Conservation (phyloP, 2,329 filamentous ascomycete species). For the Lasiodiplodia citricola region DNA sequence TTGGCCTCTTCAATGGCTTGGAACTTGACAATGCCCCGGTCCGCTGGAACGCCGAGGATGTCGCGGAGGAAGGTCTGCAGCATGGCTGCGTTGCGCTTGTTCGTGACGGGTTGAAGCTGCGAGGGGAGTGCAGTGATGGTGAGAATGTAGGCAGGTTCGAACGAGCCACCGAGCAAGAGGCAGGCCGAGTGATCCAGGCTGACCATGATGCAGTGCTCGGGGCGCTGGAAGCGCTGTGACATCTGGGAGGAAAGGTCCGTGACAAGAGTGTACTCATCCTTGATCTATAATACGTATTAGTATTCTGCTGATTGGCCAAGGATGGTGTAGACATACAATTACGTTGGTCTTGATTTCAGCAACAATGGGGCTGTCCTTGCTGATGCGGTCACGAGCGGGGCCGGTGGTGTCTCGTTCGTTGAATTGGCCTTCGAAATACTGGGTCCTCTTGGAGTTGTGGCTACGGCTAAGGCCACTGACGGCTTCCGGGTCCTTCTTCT, state of each 20-base stretch:
- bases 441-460: conserved; percentile 40
- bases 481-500: conserved; percentile 30
- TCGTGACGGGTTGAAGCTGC: conserved; percentile 73
- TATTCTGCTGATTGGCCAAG: neutral
- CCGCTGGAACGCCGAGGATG: conserved; percentile 67
- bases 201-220: conserved; percentile 75
- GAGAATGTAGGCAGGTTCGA: conserved; percentile 80
- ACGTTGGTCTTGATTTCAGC: conserved; percentile 57
- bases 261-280: conserved; percentile 76
- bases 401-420: conserved; percentile 43
- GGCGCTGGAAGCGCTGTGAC: conserved; percentile 75
- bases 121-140: conserved; percentile 72
- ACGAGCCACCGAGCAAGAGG: conserved; percentile 75
- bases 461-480: neutral
- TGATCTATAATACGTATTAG: conserved; percentile 59
- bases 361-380: conserved; percentile 53
- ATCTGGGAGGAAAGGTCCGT: conserved; percentile 75
- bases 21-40: conserved; percentile 76
- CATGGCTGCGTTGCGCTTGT: conserved; percentile 79
- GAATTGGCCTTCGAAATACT: conserved; percentile 46
- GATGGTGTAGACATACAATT: conserved; percentile 48
- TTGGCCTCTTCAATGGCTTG: conserved; percentile 72
- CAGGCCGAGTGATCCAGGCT: conserved; percentile 77
- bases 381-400: conserved; percentile 48
- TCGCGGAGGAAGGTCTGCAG: conserved; percentile 78